A percentile compares a stretch with the other conserved stretches of the same genome.
Conservation (phyloP, 352 stramenopile species). For the Phytophthora citrophthora region DNA sequence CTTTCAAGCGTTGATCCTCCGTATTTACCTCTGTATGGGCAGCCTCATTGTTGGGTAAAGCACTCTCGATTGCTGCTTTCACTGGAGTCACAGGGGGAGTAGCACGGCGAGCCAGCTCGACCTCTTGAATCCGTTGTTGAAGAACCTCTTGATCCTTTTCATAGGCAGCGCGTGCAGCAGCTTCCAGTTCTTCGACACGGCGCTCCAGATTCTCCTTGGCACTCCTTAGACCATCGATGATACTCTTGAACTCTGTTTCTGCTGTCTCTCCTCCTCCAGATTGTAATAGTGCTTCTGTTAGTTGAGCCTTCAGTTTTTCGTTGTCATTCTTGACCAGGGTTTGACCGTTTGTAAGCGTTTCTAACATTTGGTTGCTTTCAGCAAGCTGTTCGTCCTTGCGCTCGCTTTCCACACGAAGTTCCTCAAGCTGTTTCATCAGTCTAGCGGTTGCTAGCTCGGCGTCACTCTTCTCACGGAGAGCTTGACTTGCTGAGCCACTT, state of each 20-base stretch:
- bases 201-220: constrained; percentile 23
- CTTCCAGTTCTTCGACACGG: constrained; percentile 36
- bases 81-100: constrained; percentile 11
- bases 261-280: constrained; percentile 1
- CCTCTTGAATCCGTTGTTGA: constrained; percentile 32
- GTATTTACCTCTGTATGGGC: constrained; percentile 19
- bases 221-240: constrained; percentile 17
- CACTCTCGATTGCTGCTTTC: constrained; percentile 9
- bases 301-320: constrained; percentile 39
- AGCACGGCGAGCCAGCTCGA: constrained; percentile 34
- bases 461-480: constrained; percentile 28
- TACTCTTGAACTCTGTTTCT: constrained; percentile 7
- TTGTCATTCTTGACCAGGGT: constrained; percentile 44
- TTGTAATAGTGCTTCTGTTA: constrained; percentile 21
- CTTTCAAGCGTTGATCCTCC: constrained; percentile 28
- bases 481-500: constrained; percentile 9
- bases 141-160: constrained; percentile 43
- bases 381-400: constrained; percentile 41
- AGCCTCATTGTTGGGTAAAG: constrained; percentile 4
- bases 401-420: constrained; percentile 34
- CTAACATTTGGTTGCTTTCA: constrained; percentile 53
- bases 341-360: constrained; percentile 38
- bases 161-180: constrained; percentile 27
- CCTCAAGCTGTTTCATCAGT: constrained; percentile 39
- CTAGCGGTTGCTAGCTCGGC: constrained; percentile 29